Evolutionary conservation across 805 yeast species (phyloP).

Genomic region (Metschnikowia corniflorae): DNA sequence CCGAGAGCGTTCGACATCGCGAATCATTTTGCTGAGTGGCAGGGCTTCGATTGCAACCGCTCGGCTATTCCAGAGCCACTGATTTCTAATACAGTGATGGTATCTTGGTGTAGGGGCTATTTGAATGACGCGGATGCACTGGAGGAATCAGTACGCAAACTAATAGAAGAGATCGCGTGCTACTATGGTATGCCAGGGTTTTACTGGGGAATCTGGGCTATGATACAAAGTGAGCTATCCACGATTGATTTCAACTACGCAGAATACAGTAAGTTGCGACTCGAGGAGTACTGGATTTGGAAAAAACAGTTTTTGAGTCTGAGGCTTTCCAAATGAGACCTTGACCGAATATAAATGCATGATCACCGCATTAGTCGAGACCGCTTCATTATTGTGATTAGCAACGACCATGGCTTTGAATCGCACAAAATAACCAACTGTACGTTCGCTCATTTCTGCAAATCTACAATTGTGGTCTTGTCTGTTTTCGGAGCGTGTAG

Average conservation of each 20-base stretch:
- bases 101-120: constrained; percentile 59
- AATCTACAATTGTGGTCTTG: constrained; percentile 43
- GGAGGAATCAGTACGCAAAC: constrained; percentile 32
- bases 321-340: not conserved
- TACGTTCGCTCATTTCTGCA: constrained; percentile 15
- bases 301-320: constrained; percentile 28
- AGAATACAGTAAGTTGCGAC: constrained; percentile 53
- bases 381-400: no score
- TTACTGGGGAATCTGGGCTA: constrained; percentile 85
- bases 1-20: constrained; percentile 75
- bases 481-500: constrained; percentile 77
- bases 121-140: constrained; percentile 34
- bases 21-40: constrained; percentile 77
- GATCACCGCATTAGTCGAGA: no score
- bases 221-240: constrained; percentile 66
- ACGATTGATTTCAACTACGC: constrained; percentile 70
- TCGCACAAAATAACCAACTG: no score
- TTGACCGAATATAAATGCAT: no score
- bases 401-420: no score
- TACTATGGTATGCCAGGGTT: constrained; percentile 81
- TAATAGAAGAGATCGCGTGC: constrained; percentile 53
- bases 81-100: constrained; percentile 39
- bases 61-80: constrained; percentile 55
- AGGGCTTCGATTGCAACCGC: constrained; percentile 70
- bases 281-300: constrained; percentile 72